Conservation (phyloP, 768 basidiomycete genomes). For the Lactarius evosmus region DNA sequence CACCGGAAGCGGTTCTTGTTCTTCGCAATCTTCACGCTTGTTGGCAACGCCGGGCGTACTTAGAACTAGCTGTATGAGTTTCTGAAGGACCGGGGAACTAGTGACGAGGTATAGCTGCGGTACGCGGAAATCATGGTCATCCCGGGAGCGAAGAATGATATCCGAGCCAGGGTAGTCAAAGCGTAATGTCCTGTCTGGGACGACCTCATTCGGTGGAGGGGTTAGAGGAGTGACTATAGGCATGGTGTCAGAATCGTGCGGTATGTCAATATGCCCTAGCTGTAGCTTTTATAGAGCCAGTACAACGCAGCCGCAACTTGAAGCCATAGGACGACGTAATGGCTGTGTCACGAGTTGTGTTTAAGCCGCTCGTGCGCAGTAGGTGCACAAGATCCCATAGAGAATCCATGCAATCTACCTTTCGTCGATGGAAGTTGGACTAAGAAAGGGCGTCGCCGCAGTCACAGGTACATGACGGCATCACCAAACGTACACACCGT, state of each 20-base stretch:
- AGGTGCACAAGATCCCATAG: no score
- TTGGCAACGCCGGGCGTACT: background rate
- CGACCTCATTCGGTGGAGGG: background rate
- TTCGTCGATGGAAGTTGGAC: background rate
- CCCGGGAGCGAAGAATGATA: background rate
- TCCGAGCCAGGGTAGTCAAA: background rate
- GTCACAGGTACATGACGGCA: no score
- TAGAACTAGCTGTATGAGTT: background rate
- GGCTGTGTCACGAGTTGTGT: no score
- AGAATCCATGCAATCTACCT: no score
- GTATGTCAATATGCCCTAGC: no score
- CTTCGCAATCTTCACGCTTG: no score
- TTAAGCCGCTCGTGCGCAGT: no score
- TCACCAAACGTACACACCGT: no score
- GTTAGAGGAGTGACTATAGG: background rate
- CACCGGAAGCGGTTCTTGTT: background rate
- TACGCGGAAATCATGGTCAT: background rate
- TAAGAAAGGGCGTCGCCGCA: background rate
- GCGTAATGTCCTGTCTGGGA: background rate
- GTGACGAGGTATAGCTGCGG: background rate
- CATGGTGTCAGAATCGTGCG: background rate
- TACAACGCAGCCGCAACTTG: no score
- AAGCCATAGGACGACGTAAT: no score
- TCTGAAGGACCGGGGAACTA: slow-evolving; percentile 10
- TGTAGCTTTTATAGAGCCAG: no score